phyloP scores from a whole-genome alignment of 192 early-diverging fungal genomes.

The Podila epigama region DNA sequence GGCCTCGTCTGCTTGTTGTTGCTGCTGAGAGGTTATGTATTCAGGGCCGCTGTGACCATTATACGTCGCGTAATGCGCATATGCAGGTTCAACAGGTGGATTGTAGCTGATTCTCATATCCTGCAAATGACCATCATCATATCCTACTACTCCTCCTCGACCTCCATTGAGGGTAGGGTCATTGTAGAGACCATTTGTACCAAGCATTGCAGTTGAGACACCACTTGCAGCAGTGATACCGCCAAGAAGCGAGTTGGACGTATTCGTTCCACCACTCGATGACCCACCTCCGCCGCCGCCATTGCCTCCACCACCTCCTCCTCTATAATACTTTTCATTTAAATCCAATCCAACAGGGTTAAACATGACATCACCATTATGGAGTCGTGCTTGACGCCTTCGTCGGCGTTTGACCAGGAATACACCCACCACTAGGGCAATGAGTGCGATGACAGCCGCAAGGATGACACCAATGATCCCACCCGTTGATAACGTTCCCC shows the following conservation, averaged over 20 bases:
- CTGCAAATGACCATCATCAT: background rate
- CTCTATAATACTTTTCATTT: slow-evolving; percentile 12
- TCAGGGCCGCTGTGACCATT: background rate
- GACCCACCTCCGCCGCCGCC: background rate
- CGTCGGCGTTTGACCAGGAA: slow-evolving; percentile 17
- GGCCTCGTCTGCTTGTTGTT: slow-evolving; percentile 6
- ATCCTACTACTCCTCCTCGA: background rate
- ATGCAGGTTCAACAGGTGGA: background rate
- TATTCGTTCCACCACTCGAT: background rate
- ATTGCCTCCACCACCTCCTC: background rate
- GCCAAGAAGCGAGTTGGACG: background rate
- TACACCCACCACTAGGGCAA: slow-evolving; percentile 3
- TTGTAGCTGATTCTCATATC: background rate
- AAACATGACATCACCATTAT: slow-evolving; percentile 19
- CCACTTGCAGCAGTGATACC: background rate
- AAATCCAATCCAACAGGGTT: slow-evolving; percentile 20
- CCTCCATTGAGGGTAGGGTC: background rate
- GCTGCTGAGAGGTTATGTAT: background rate
- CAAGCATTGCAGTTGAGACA: background rate
- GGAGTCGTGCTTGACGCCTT: background rate
- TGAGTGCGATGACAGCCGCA: slow-evolving; percentile 6
- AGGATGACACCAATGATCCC: slow-evolving; percentile 21
- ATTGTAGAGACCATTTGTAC: background rate
- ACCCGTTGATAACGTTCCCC: slow-evolving; percentile 4
- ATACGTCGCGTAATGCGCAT: background rate